phyloP scores from a whole-genome alignment of 2,329 filamentous ascomycete species.

The Clonostachys sp. region DNA sequence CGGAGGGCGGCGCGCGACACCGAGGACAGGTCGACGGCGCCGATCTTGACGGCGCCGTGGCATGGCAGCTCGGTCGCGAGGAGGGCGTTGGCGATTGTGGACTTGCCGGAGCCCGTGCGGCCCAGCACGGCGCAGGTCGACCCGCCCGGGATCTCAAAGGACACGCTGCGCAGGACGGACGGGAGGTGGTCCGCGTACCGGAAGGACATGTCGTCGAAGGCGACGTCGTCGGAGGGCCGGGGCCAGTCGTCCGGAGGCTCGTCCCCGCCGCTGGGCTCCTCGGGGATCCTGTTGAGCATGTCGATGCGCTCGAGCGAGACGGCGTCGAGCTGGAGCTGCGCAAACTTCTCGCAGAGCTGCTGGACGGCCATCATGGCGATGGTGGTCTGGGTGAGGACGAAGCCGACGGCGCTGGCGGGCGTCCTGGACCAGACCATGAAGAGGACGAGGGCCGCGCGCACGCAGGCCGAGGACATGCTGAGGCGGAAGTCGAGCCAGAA shows the following conservation, averaged over 20 bases:
- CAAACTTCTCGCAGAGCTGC: conserved; percentile 72
- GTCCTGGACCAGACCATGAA: conserved; percentile 73
- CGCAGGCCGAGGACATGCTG: conserved; percentile 52
- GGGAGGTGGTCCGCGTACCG: conserved; percentile 76
- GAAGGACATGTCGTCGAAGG: conserved; percentile 73
- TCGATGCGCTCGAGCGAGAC: conserved; percentile 85
- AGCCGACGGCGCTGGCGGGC: conserved; percentile 75
- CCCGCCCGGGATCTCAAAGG: conserved; percentile 66
- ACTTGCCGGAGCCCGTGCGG: conserved; percentile 84
- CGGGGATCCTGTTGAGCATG: conserved; percentile 73
- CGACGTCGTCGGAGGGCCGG: conserved; percentile 63
- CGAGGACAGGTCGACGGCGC: conserved; percentile 43
- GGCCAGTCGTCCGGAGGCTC: conserved; percentile 76
- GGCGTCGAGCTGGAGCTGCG: conserved; percentile 85
- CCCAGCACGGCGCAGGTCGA: conserved; percentile 67
- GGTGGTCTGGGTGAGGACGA: conserved; percentile 61
- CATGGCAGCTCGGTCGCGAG: conserved; percentile 49
- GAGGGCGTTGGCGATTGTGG: conserved; percentile 61
- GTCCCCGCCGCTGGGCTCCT: conserved; percentile 64
- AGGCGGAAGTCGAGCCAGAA: conserved; percentile 82
- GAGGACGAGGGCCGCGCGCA: conserved; percentile 68
- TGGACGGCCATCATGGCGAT: conserved; percentile 28
- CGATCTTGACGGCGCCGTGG: conserved; percentile 47
- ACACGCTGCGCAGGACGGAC: conserved; percentile 63
- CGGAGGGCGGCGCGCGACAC: conserved; percentile 52